Conservation (phyloP, 2,329 filamentous ascomycete species). For the Curvularia hawaiiensis region DNA sequence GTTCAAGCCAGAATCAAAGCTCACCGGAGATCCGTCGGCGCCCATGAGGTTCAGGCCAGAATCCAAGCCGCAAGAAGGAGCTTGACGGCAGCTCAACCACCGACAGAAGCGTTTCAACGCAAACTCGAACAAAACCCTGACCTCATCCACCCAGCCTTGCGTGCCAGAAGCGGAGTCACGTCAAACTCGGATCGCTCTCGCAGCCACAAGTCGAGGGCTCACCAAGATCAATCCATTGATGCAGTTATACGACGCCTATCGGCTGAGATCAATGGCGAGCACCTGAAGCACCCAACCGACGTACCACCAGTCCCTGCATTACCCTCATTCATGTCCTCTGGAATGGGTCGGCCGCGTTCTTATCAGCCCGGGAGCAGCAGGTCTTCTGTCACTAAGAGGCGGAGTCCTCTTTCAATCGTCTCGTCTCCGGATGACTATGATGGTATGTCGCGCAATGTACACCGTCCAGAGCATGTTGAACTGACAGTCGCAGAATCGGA, state of each 20-base stretch:
- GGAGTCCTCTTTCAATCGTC: constrained; percentile 25
- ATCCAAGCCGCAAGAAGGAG: constrained; percentile 28
- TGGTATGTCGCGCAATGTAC: constrained; percentile 3
- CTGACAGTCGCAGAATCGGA: constrained; percentile 7
- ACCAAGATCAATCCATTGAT: constrained; percentile 25
- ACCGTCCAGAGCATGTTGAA: background rate
- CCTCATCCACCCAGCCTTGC: constrained; percentile 17
- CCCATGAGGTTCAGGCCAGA: constrained; percentile 26
- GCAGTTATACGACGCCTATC: constrained; percentile 31
- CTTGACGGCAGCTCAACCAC: constrained; percentile 13
- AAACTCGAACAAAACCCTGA: constrained; percentile 18
- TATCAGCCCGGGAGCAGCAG: constrained; percentile 14
- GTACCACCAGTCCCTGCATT: constrained; percentile 9
- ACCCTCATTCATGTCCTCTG: constrained; percentile 6
- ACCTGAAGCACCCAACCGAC: background rate
- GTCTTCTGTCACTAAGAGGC: constrained; percentile 19
- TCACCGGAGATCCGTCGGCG: constrained; percentile 14
- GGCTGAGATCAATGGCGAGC: background rate
- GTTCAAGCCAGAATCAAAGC: constrained; percentile 12
- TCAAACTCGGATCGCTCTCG: constrained; percentile 4
- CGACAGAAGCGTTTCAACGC: constrained; percentile 16
- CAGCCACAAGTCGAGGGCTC: constrained; percentile 8
- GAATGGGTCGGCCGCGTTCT: constrained; percentile 10
- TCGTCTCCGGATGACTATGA: constrained; percentile 15
- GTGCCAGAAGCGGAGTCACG: constrained; percentile 13